A percentile compares a stretch with the other conserved stretches of the same genome.
Conservation (phyloP, 2,329 filamentous ascomycete genomes). For the Verticillium longisporum region DNA sequence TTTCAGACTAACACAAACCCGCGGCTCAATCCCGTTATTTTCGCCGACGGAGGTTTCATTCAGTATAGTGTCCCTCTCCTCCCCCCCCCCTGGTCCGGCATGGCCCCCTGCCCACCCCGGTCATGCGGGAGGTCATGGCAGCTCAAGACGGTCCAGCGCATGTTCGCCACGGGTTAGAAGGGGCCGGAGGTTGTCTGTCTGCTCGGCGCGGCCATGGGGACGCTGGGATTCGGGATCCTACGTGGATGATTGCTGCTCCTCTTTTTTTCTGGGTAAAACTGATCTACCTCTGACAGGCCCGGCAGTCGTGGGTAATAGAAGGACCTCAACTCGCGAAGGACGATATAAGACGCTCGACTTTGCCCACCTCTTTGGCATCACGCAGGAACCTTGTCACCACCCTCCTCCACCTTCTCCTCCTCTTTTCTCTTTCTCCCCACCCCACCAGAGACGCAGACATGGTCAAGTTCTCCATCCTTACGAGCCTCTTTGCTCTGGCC, state of each 20-base stretch:
- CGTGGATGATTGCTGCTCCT: background rate
- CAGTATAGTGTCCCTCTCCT: background rate
- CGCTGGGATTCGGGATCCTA: background rate
- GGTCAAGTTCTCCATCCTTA: constrained; percentile 11
- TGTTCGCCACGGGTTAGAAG: background rate
- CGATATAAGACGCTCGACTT: background rate
- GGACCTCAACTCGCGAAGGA: background rate
- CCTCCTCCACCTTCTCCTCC: background rate
- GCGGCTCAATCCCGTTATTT: background rate
- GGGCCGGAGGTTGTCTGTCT: background rate
- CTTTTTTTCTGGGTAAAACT: background rate
- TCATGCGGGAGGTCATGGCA: background rate
- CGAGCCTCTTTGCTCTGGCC: constrained; percentile 25
- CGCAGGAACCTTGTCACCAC: background rate
- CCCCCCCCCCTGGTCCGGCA: background rate
- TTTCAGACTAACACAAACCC: background rate
- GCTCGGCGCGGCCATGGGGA: background rate
- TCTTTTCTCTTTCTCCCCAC: background rate
- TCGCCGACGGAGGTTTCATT: background rate
- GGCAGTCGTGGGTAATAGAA: background rate
- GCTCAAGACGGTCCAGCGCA: background rate
- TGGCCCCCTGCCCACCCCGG: background rate
- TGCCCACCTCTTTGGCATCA: background rate
- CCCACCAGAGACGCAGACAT: constrained; percentile 5
- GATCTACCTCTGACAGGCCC: background rate